These are phyloP conservation scores for Fusarium acutatum DNA, from an alignment of 2,329 filamentous ascomycete genomes.

Conservation along the genomic window DNA sequence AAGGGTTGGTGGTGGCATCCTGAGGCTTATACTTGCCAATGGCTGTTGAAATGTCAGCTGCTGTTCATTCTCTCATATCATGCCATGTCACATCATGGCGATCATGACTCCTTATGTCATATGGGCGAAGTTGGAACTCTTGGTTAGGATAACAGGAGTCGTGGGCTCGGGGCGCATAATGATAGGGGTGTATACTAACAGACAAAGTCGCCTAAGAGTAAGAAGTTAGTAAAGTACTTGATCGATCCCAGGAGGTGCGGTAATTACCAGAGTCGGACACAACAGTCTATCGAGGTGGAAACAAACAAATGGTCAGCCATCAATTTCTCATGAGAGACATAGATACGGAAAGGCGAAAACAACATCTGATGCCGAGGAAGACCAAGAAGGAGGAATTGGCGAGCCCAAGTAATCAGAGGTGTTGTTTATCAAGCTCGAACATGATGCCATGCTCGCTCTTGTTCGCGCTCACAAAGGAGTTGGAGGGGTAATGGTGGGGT, in stretches of 20 bases:
- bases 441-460: neutral
- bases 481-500: constrained; percentile 47
- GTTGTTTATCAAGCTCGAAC: neutral
- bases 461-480: constrained; percentile 23
- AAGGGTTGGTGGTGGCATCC: constrained; percentile 99
- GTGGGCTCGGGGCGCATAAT: constrained; percentile 7
- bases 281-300: constrained; percentile 70
- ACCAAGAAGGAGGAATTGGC: neutral
- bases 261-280: constrained; percentile 93
- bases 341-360: neutral
- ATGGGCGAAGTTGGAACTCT: neutral
- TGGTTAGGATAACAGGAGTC: neutral
- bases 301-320: constrained; percentile 37
- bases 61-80: constrained; percentile 16
- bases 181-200: constrained; percentile 62
- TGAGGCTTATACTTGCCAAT: constrained; percentile 99
- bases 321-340: neutral
- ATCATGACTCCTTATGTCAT: constrained; percentile 7
- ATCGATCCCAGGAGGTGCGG: constrained; percentile 38
- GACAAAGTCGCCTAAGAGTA: constrained; percentile 73
- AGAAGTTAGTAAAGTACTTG: constrained; percentile 44
- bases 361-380: neutral
- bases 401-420: neutral
- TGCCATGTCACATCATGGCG: constrained; percentile 11
- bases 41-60: constrained; percentile 62